Base-by-base conservation (phyloP, 106 monocot genomes). In the Allium fistulosum region DNA sequence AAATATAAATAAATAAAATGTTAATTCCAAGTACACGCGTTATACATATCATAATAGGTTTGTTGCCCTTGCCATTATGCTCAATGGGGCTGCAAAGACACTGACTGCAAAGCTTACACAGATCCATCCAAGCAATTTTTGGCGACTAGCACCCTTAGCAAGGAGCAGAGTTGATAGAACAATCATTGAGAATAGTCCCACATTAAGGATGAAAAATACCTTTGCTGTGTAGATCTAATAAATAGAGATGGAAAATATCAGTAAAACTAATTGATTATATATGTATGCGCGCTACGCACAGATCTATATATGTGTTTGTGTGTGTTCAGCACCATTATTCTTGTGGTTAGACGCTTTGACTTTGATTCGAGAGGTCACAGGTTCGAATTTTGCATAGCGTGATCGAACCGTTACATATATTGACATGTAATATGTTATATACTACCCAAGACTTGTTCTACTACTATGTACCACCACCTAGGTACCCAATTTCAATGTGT, bases 61-160 rank as follows among this genome's bases (percentile, higher is more conserved):
- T 47, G 11, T 56, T 65, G 57, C 37, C 26, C 73, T 69, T 57
- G 78, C 82, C 11, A 82, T 82, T 59, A 82, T 78, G 74, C 65
- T 78, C 61, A 82, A 26, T 47, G 82, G 82, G 15, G 82, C 82
- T 10, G 74, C 82, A 48, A 82, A 82, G 66, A 82, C 77, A 17
- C 74, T 59, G 12, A 78, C 65, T 9, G 82, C 74, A 69, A 78
- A 78, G 65, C 60, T 17, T 0, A 77, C 74, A 48, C 77, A 77
- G 16, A 82, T 67, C 77, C 77, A 82, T 9, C 82, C 82, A 14
- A 82, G 59, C 49, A 78, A 22, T 64, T 69, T 65, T 12, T 74
- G 63, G 0, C 82, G 73, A 6, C 6, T 15, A 9, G 48, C 12
- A 14, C 82, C 82, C 14, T 77, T 55, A n/a, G 74, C 46, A 4